These are phyloP conservation scores for Populus nigra DNA, from an alignment of 345 rosid genomes.

Conservation along the genomic window DNA sequence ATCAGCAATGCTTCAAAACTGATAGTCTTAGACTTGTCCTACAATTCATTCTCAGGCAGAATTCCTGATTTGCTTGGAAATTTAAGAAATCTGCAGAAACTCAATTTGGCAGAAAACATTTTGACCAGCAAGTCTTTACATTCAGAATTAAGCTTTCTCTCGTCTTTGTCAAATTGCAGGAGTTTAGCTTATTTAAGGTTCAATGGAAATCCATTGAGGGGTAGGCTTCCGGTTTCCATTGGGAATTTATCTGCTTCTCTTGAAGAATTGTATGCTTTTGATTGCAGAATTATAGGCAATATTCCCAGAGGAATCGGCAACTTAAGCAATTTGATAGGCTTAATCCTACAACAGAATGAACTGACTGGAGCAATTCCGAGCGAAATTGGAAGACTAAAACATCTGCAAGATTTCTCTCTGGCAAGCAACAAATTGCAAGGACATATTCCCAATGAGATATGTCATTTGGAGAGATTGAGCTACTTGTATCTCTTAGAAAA, in stretches of 20 bases:
- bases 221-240: slow-evolving; percentile 6
- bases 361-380: slow-evolving; percentile 8
- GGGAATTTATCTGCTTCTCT: slow-evolving; percentile 11
- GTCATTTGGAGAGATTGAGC: background rate
- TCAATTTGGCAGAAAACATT: slow-evolving; percentile 1
- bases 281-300: slow-evolving; percentile 15
- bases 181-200: background rate
- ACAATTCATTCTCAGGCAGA: slow-evolving; percentile 24
- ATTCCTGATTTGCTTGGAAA: slow-evolving; percentile 17
- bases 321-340: background rate
- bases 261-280: background rate
- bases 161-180: slow-evolving; percentile 20
- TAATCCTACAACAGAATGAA: background rate
- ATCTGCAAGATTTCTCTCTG: background rate
- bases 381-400: background rate
- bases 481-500: background rate
- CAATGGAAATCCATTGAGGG: background rate
- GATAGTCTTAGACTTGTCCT: background rate
- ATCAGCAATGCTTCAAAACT: slow-evolving; percentile 24
- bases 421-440: background rate
- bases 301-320: background rate
- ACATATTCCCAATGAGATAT: background rate
- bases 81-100: slow-evolving; percentile 11
- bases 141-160: slow-evolving; percentile 9
- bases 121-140: background rate